Evolutionary conservation across 1,284 basidiomycete species (phyloP).

Genomic region (Ganoderma meredithae): DNA sequence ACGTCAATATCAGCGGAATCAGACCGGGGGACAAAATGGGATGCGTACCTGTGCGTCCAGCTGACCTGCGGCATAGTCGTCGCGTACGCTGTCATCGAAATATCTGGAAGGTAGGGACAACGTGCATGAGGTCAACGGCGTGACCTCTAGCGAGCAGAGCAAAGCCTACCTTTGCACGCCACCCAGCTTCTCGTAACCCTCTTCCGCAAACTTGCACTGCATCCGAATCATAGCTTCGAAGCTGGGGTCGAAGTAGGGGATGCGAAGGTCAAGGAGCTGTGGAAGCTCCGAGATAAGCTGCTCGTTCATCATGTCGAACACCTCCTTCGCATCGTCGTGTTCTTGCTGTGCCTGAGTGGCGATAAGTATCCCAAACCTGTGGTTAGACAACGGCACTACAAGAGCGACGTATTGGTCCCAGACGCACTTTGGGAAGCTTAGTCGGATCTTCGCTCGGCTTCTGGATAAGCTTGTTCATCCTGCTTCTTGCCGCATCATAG

Average conservation of each 20-base stretch:
- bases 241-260: conserved; percentile 97
- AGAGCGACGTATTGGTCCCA: too few species aligned
- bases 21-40: neutral
- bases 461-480: conserved; percentile 88
- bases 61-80: conserved; percentile 97
- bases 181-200: conserved; percentile 97
- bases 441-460: conserved; percentile 95
- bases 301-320: conserved; percentile 93
- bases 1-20: neutral
- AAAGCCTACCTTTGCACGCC: conserved; percentile 85
- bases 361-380: too few species aligned
- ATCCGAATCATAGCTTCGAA: conserved; percentile 99
- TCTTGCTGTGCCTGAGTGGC: conserved; percentile 85
- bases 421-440: conserved; percentile 82
- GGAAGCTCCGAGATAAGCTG: conserved; percentile 94
- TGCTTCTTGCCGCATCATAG: conserved; percentile 93
- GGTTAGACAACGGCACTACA: neutral
- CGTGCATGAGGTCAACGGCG: conserved; percentile 9
- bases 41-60: conserved; percentile 85
- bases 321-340: conserved; percentile 91
- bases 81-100: conserved; percentile 89
- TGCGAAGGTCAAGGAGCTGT: conserved; percentile 90
- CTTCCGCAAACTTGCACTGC: conserved; percentile 96
- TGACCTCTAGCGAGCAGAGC: neutral
- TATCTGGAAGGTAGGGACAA: conserved; percentile 58